Conservation (phyloP, 129 eudicot genomes). For the Flaveria trinervia region DNA sequence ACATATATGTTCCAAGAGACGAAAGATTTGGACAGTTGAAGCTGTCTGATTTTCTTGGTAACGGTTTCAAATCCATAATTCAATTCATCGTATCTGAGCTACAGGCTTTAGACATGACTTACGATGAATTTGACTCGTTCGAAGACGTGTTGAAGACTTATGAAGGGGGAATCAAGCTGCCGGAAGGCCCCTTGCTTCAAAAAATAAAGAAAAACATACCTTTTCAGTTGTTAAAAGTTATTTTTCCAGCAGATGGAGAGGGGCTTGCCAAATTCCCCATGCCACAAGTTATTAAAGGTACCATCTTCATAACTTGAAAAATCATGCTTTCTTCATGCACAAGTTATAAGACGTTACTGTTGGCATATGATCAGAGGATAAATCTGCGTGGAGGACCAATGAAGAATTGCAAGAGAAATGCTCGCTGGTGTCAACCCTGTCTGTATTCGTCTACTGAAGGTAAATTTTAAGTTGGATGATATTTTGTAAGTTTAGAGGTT, state of each 20-base stretch:
- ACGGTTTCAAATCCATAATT: constrained; percentile 40
- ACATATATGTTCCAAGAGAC: constrained; percentile 67
- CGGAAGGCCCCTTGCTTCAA: constrained; percentile 29
- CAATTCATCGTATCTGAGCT: constrained; percentile 43
- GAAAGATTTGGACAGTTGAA: constrained; percentile 56
- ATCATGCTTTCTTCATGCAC: neutral
- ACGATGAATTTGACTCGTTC: constrained; percentile 43
- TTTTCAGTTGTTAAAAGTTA: constrained; percentile 42
- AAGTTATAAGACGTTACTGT: neutral
- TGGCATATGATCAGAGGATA: constrained; percentile 45
- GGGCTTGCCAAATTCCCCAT: constrained; percentile 46
- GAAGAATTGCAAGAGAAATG: constrained; percentile 36
- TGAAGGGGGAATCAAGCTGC: constrained; percentile 51
- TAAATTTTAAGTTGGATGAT: neutral
- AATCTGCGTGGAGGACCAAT: constrained; percentile 62
- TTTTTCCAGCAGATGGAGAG: constrained; percentile 46
- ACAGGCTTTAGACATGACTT: constrained; percentile 40
- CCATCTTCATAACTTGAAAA: neutral
- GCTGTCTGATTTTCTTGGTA: constrained; percentile 51
- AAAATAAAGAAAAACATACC: constrained; percentile 30
- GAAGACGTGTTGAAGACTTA: constrained; percentile 46
- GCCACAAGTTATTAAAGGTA: constrained; percentile 60
- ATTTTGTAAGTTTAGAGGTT: neutral
- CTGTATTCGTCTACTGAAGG: constrained; percentile 27
- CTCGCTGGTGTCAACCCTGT: constrained; percentile 26